Conservation (phyloP, 73 alveolate genomes). For the Stentor roeselii region DNA sequence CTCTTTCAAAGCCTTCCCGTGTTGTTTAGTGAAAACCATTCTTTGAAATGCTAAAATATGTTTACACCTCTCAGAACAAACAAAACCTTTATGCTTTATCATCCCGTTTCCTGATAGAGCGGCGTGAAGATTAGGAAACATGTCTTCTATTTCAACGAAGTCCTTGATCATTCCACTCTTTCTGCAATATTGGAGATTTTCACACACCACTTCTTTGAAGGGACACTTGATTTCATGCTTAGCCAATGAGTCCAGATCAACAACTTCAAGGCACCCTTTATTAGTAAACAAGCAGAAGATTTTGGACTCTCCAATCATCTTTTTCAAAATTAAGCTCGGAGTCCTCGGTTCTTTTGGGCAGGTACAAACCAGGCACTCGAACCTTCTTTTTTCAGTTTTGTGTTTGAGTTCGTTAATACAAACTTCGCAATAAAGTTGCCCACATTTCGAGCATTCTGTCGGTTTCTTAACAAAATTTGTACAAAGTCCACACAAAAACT, state of each 20-base stretch:
- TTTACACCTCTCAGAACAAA: constrained; percentile 8
- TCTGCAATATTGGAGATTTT: neutral
- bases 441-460: neutral
- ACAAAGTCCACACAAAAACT: neutral
- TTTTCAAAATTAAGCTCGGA: neutral
- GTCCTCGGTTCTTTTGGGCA: neutral
- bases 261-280: neutral
- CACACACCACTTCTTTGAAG: neutral
- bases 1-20: neutral
- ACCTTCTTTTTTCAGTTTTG: neutral
- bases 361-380: neutral
- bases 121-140: too few species aligned
- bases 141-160: neutral
- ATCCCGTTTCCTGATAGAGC: too few species aligned
- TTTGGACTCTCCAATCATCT: neutral
- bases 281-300: neutral
- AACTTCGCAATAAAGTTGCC: neutral
- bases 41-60: neutral
- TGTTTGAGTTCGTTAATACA: neutral
- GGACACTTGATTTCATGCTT: neutral
- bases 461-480: neutral
- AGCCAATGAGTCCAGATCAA: neutral
- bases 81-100: neutral
- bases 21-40: neutral
- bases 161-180: neutral